A percentile compares a stretch with the other conserved stretches of the same genome.
Conservation (phyloP, 495 filamentous ascomycete genomes). For the Penicillium cinerascens region DNA sequence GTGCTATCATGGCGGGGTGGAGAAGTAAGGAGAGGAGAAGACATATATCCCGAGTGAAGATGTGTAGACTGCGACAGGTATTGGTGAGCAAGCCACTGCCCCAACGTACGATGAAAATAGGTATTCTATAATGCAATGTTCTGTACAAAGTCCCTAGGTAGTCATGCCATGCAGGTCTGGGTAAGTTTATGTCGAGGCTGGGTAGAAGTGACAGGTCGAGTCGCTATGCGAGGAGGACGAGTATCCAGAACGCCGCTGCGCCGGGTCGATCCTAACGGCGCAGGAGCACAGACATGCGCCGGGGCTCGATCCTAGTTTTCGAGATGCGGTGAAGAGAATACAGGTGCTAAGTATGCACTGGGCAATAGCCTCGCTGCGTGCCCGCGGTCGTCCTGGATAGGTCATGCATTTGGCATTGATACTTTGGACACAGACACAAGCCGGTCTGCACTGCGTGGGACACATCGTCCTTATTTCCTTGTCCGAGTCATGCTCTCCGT, state of each 20-base stretch:
- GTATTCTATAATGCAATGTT: too few species aligned
- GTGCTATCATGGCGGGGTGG: not conserved
- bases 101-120: too few species aligned
- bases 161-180: not conserved
- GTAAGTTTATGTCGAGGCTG: not conserved
- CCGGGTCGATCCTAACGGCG: slow-evolving; percentile 7
- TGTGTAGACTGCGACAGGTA: too few species aligned
- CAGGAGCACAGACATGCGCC: not conserved
- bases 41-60: too few species aligned
- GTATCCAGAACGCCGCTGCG: not conserved
- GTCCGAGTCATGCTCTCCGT: not conserved
- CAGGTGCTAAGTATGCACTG: not conserved
- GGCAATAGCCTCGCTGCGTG: not conserved
- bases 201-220: not conserved
- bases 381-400: not conserved
- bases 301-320: not conserved
- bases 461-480: not conserved
- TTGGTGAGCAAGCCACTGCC: too few species aligned
- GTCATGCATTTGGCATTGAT: not conserved
- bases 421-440: not conserved
- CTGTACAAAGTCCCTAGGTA: too few species aligned
- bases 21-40: too few species aligned
- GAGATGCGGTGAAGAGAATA: not conserved
- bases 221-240: not conserved
- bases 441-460: not conserved